Percentiles rank a stretch among this genome's conserved stretches.
Conservation (phyloP, 441 rosid species). For the Sinapis alba region DNA sequence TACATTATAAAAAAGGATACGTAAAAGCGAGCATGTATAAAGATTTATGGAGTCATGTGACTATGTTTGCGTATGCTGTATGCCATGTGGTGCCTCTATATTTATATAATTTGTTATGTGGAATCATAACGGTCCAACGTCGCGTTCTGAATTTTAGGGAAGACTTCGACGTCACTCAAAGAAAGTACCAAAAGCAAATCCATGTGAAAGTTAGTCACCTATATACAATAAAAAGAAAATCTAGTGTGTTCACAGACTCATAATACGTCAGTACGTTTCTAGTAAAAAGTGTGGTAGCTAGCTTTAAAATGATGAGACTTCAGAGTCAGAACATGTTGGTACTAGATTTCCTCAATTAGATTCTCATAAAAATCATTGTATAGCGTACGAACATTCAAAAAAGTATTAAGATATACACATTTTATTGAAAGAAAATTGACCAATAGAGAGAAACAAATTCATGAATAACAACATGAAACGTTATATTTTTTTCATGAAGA, state of each 20-base stretch:
- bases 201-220: constrained; percentile 27
- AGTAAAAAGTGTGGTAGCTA: constrained; percentile 16
- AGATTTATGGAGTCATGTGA: constrained; percentile 33
- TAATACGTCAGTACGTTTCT: constrained; percentile 25
- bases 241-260: background rate
- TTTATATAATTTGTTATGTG: constrained; percentile 13
- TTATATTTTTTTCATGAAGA: background rate
- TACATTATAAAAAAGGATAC: constrained; percentile 9
- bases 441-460: background rate
- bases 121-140: constrained; percentile 41
- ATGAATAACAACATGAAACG: background rate
- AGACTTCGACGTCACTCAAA: constrained; percentile 44
- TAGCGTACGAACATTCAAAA: background rate
- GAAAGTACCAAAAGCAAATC: constrained; percentile 39
- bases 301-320: constrained; percentile 21
- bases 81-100: constrained; percentile 34
- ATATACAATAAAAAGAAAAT: background rate
- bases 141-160: constrained; percentile 22
- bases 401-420: background rate
- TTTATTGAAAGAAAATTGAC: background rate
- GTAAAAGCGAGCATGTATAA: constrained; percentile 16
- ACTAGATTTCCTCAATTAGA: background rate
- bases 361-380: constrained; percentile 4
- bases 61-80: constrained; percentile 35
- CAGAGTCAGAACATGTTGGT: constrained; percentile 16